Conservation (phyloP, 345 rosid genomes). For the Euphorbia lathyris region DNA sequence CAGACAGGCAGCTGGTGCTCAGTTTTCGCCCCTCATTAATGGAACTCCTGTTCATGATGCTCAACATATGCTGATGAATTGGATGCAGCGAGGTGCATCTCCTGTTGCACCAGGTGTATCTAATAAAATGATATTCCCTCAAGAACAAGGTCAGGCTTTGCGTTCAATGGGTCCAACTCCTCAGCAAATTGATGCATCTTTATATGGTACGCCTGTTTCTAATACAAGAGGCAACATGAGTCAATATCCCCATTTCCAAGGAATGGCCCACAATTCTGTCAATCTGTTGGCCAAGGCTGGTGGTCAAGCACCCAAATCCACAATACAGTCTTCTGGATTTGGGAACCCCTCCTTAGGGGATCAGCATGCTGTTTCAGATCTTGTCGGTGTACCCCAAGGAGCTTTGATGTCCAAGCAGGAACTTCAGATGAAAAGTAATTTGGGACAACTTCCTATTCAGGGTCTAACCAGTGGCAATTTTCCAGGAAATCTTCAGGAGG, state of each 20-base stretch:
- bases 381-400: conserved; percentile 24
- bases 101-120: conserved; percentile 43
- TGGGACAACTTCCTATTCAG: conserved; percentile 38
- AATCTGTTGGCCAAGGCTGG: conserved; percentile 27
- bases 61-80: conserved; percentile 34
- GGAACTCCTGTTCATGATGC: conserved; percentile 55
- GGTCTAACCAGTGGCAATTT: conserved; percentile 31
- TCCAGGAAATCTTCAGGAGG: conserved; percentile 31
- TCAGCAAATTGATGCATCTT: conserved; percentile 51
- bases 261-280: conserved; percentile 23
- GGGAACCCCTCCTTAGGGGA: conserved; percentile 32
- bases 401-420: conserved; percentile 45
- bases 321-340: conserved; percentile 36
- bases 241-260: conserved; percentile 21
- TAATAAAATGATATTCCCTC: conserved; percentile 31
- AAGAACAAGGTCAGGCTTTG: conserved; percentile 39
- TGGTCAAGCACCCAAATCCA: conserved; percentile 39
- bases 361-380: conserved; percentile 30
- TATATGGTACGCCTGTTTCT: conserved; percentile 47
- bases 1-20: conserved; percentile 41
- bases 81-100: conserved; percentile 44
- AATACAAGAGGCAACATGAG: conserved; percentile 33
- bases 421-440: conserved; percentile 33
- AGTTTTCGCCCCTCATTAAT: conserved; percentile 42
- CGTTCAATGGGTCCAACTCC: conserved; percentile 42